Evolutionary conservation across 495 filamentous ascomycete genomes (phyloP).

Genomic region (Paragyromitra xinjiangensis): DNA sequence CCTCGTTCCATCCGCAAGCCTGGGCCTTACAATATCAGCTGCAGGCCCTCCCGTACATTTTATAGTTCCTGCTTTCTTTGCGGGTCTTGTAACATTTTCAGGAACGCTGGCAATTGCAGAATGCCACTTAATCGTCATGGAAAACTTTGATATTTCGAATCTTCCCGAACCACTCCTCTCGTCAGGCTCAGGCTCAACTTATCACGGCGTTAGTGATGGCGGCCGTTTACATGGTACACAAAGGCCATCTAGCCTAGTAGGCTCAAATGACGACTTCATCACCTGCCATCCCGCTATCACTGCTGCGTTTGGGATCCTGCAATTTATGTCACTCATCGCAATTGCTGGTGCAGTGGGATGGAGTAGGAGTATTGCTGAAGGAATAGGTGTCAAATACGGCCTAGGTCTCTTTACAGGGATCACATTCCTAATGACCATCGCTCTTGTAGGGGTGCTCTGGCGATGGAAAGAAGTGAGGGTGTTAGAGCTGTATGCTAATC

Average conservation of each 20-base stretch:
- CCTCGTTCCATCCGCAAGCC: conserved; percentile 69
- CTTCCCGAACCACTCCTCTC: conserved; percentile 59
- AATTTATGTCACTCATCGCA: conserved; percentile 70
- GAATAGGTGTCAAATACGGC: conserved; percentile 45
- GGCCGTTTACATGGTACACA: conserved; percentile 62
- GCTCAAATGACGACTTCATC: conserved; percentile 38
- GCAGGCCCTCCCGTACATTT: conserved; percentile 67
- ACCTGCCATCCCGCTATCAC: conserved; percentile 67
- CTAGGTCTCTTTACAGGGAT: conserved; percentile 44
- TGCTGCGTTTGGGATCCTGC: conserved; percentile 75
- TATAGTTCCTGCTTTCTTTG: conserved; percentile 71
- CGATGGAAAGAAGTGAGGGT: conserved; percentile 39
- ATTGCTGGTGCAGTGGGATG: conserved; percentile 71
- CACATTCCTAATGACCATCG: conserved; percentile 40
- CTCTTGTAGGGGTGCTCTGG: conserved; percentile 48
- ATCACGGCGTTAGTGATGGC: conserved; percentile 66
- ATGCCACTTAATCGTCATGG: conserved; percentile 80
- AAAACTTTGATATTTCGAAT: conserved; percentile 79
- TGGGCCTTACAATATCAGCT: conserved; percentile 72
- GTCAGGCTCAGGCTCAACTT: conserved; percentile 64
- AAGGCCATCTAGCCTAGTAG: conserved; percentile 74
- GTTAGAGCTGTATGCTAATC: conserved; percentile 40
- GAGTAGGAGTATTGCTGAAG: conserved; percentile 61
- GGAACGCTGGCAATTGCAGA: conserved; percentile 78
- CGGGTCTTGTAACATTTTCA: conserved; percentile 71